Conservation (phyloP, 371 early-diverging fungal species). For the Rhizopus delemar region DNA sequence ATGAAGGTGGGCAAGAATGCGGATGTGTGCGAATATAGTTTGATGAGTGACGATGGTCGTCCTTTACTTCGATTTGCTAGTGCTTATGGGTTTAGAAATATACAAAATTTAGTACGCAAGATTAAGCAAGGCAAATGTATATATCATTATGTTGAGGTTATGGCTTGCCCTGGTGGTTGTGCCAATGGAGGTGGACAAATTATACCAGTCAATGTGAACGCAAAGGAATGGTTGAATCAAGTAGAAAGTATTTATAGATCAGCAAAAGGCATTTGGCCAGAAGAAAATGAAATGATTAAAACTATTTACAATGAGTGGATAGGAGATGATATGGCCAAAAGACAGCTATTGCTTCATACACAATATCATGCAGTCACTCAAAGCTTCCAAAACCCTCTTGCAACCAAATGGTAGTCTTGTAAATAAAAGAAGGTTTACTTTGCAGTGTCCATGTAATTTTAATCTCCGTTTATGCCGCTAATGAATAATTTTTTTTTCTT, state of each 20-base stretch:
- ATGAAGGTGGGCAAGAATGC: slow-evolving; percentile 76
- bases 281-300: slow-evolving; percentile 57
- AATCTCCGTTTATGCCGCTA: slow-evolving; percentile 4
- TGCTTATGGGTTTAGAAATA: slow-evolving; percentile 95
- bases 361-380: slow-evolving; percentile 77
- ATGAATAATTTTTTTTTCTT: neutral
- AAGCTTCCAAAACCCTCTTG: slow-evolving; percentile 62
- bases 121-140: slow-evolving; percentile 67
- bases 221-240: slow-evolving; percentile 62
- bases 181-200: slow-evolving; percentile 93
- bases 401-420: slow-evolving; percentile 69
- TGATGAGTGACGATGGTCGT: slow-evolving; percentile 52
- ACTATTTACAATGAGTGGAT: slow-evolving; percentile 62
- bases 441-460: too few species aligned
- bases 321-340: slow-evolving; percentile 36
- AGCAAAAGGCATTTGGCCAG: slow-evolving; percentile 51
- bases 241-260: slow-evolving; percentile 62
- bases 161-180: slow-evolving; percentile 94
- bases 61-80: slow-evolving; percentile 75
- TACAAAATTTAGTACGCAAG: slow-evolving; percentile 93
- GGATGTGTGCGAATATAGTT: slow-evolving; percentile 75
- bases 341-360: slow-evolving; percentile 67
- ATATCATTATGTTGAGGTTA: slow-evolving; percentile 94
- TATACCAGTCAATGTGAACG: slow-evolving; percentile 49
- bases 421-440: neutral